Evolutionary conservation across 2,329 filamentous ascomycete species (phyloP).

Genomic region (Pseudohalonectria lignicola): DNA sequence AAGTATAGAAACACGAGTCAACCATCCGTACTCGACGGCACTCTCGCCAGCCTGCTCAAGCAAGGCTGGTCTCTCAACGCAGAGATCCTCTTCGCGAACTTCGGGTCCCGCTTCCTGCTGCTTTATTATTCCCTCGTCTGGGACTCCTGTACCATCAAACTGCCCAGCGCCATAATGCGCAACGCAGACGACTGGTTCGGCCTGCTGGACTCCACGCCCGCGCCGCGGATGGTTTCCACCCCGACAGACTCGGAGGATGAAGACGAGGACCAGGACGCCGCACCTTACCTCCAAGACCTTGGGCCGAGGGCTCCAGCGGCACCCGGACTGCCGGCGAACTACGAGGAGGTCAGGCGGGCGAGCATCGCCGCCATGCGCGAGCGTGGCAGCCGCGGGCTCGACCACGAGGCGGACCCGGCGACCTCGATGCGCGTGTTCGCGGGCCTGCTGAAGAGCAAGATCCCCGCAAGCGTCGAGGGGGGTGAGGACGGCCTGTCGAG

Average conservation of each 20-base stretch:
- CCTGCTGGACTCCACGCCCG: neutral
- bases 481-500: neutral
- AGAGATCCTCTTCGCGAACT: slow-evolving; percentile 7
- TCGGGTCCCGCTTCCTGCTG: slow-evolving; percentile 5
- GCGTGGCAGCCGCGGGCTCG: neutral
- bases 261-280: neutral
- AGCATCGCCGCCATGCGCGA: neutral
- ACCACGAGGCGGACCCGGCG: neutral
- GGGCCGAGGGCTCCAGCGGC: no score
- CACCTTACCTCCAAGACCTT: no score
- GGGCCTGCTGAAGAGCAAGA: neutral
- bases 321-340: neutral
- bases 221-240: neutral
- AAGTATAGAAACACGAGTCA: no score
- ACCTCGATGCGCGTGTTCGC: neutral
- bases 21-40: neutral
- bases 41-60: slow-evolving; percentile 4
- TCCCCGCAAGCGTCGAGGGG: no score
- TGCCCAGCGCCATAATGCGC: neutral
- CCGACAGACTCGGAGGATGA: neutral
- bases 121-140: slow-evolving; percentile 10
- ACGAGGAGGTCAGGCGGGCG: neutral
- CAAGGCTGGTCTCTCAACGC: slow-evolving; percentile 10
- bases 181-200: neutral
- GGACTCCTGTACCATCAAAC: slow-evolving; percentile 6